These are phyloP conservation scores for Sabuloglossum arenarium DNA, from an alignment of 495 filamentous ascomycete species.

Conservation along the genomic window DNA sequence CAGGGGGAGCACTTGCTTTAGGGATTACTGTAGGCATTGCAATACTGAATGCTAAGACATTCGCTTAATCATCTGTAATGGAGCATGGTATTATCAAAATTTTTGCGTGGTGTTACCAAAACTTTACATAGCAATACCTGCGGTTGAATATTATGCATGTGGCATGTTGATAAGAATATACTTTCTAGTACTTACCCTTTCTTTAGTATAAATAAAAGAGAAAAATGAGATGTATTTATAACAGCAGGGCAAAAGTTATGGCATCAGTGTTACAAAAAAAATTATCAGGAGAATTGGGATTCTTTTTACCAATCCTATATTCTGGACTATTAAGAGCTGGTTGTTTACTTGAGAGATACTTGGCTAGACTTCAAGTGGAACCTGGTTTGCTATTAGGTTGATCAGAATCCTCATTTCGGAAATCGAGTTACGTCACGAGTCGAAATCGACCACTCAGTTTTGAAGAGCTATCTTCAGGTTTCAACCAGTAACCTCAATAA, in stretches of 20 bases:
- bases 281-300: no score
- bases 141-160: not conserved
- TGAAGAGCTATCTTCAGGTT: not conserved
- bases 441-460: not conserved
- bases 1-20: no score
- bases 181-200: not conserved
- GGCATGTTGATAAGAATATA: not conserved
- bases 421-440: not conserved
- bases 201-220: not conserved
- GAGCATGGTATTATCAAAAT: no score
- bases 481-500: not conserved
- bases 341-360: not conserved
- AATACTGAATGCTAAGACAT: no score
- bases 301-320: no score
- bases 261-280: no score
- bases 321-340: not conserved
- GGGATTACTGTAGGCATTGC: no score
- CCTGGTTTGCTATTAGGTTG: not conserved
- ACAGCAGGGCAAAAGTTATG: not conserved
- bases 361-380: not conserved
- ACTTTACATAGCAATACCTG: no score
- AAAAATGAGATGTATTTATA: not conserved
- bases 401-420: not conserved
- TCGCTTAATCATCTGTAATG: no score
- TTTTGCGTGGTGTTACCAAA: no score